These are phyloP conservation scores for Solanum pennellii DNA, from an alignment of 257 asterid species.

Conservation along the genomic window DNA sequence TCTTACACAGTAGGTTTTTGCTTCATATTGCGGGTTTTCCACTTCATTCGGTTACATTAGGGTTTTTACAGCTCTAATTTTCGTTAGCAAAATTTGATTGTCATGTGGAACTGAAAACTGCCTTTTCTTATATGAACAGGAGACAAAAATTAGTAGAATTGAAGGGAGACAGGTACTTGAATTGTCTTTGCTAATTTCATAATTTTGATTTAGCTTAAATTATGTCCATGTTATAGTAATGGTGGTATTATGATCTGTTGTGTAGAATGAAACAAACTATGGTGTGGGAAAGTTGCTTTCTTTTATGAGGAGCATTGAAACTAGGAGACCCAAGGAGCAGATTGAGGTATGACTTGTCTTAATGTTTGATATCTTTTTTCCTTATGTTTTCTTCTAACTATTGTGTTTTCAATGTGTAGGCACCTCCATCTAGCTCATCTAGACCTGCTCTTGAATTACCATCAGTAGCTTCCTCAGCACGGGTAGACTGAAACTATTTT, in stretches of 20 bases:
- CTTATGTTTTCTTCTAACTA: not conserved
- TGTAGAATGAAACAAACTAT: constrained; percentile 41
- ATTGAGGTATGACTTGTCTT: constrained; percentile 53
- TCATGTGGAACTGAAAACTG: constrained; percentile 3
- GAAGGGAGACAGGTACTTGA: constrained; percentile 77
- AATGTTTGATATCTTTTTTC: not conserved
- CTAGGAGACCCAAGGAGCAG: constrained; percentile 24
- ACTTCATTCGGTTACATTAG: not conserved
- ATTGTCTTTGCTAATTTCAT: not conserved
- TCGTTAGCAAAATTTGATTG: not conserved
- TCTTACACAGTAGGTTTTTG: not conserved
- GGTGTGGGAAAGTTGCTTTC: constrained; percentile 57
- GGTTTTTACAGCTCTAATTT: not conserved
- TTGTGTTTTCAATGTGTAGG: constrained; percentile 27
- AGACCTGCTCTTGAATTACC: constrained; percentile 57
- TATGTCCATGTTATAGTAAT: not conserved
- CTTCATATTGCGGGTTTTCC: not conserved
- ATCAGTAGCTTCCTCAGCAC: constrained; percentile 36
- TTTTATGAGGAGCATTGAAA: constrained; percentile 32
- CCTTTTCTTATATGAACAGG: constrained; percentile 35
- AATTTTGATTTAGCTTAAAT: not conserved
- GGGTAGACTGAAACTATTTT: constrained; percentile 37
- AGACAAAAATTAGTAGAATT: constrained; percentile 61
- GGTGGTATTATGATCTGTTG: not conserved
- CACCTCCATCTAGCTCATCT: constrained; percentile 33